These are phyloP conservation scores for Paecilomyces dactylethromorphus DNA, from an alignment of 2,329 filamentous ascomycete genomes.

Conservation along the genomic window DNA sequence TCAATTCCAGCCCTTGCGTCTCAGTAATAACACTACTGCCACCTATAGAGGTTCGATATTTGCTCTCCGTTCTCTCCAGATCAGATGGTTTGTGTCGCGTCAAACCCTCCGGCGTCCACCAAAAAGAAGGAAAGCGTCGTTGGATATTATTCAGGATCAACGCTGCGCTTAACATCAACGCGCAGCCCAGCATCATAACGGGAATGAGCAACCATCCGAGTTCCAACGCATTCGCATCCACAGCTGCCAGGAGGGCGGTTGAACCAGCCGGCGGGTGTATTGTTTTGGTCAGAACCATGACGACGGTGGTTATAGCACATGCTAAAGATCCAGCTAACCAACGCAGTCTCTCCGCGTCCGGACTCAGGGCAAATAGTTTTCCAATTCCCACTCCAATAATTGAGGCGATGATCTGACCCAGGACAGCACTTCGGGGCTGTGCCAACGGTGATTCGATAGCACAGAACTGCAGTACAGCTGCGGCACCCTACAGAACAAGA, in stretches of 20 bases:
- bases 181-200: conserved; percentile 54
- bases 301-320: conserved; percentile 55
- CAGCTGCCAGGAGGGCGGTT: conserved; percentile 63
- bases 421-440: conserved; percentile 63
- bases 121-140: conserved; percentile 61
- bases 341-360: conserved; percentile 45
- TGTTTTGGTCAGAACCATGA: conserved; percentile 66
- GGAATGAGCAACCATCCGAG: conserved; percentile 66
- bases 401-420: conserved; percentile 61
- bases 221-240: conserved; percentile 46
- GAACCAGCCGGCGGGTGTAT: conserved; percentile 70
- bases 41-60: neutral
- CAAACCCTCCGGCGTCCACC: conserved; percentile 46
- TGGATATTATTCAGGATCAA: conserved; percentile 65
- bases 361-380: conserved; percentile 57
- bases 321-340: conserved; percentile 61
- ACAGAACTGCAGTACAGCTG: conserved; percentile 69
- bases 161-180: conserved; percentile 57
- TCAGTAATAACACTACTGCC: conserved; percentile 12
- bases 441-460: conserved; percentile 65
- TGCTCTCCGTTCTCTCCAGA: conserved; percentile 8
- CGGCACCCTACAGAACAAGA: conserved; percentile 52
- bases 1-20: conserved; percentile 15
- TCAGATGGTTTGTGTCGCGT: conserved; percentile 7
- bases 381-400: conserved; percentile 55